These are phyloP conservation scores for Rhododendron mucronatum DNA, from an alignment of 148 eudicot species.

Conservation along the genomic window DNA sequence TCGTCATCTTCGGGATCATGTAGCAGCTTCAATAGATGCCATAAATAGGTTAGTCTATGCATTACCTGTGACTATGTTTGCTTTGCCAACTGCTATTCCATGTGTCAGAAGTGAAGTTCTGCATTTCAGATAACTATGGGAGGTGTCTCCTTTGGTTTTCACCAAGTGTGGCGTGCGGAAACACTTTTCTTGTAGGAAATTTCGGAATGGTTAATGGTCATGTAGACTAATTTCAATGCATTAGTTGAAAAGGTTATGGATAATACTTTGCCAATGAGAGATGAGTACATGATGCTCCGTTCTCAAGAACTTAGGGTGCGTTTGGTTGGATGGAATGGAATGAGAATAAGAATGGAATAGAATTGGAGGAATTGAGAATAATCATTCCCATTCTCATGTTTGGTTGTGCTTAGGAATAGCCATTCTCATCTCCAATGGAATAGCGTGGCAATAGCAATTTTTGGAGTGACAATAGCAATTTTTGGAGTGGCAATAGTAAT, in stretches of 20 bases:
- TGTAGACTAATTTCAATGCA: not conserved
- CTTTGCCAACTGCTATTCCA: not conserved
- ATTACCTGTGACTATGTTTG: not conserved
- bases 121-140: not conserved
- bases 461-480: no score
- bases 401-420: no score
- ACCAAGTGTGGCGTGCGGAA: not conserved
- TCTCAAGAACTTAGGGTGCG: not conserved
- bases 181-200: not conserved
- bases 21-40: conserved; percentile 68
- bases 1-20: conserved; percentile 88
- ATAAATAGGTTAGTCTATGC: conserved; percentile 74
- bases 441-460: no score
- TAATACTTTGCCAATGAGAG: not conserved
- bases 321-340: no score
- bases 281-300: not conserved
- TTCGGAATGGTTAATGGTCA: not conserved
- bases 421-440: no score
- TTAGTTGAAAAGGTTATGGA: not conserved
- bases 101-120: not conserved
- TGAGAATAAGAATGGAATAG: no score
- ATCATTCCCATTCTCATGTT: no score
- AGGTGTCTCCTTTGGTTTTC: not conserved
- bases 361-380: no score
- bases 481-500: no score